These are phyloP conservation scores for Candida neerlandica DNA, from an alignment of 1,139 yeast genomes.

Conservation along the genomic window DNA sequence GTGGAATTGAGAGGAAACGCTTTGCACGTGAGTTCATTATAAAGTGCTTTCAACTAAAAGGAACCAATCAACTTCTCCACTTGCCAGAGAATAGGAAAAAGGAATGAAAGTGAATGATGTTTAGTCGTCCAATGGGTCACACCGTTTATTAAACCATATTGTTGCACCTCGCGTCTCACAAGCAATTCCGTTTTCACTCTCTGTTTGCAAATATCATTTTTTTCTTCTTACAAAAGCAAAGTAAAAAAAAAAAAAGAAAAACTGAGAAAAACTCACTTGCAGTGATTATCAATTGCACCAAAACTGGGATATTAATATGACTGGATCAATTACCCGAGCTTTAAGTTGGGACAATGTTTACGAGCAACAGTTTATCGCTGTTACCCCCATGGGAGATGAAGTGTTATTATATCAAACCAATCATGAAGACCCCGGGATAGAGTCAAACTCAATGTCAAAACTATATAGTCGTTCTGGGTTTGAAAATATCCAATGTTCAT, in stretches of 20 bases:
- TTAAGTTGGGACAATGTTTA: conserved; percentile 59
- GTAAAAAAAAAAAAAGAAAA: not conserved
- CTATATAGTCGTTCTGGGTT: conserved; percentile 62
- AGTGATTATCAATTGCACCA: not conserved
- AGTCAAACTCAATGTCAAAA: conserved; percentile 46
- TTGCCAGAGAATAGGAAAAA: not conserved
- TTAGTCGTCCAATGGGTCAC: not conserved
- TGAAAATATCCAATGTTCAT: conserved; percentile 70
- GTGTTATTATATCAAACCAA: conserved; percentile 61
- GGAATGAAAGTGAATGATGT: not conserved
- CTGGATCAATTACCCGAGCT: conserved; percentile 60
- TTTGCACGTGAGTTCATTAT: not conserved
- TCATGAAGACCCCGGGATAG: conserved; percentile 38
- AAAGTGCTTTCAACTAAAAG: no score
- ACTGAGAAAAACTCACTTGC: not conserved
- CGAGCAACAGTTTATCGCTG: conserved; percentile 61
- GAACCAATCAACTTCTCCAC: not conserved
- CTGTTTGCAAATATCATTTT: no score
- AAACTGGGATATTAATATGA: conserved; percentile 31
- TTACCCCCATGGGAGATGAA: conserved; percentile 71
- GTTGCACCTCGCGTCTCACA: not conserved
- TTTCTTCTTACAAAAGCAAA: not conserved
- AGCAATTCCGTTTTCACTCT: no score
- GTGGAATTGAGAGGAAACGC: not conserved
- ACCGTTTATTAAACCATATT: not conserved